Evolutionary conservation across 2,329 filamentous ascomycete genomes (phyloP), one percentile per base, ranked within the genome.

Genomic region (Lasiodiplodia sp.): DNA sequence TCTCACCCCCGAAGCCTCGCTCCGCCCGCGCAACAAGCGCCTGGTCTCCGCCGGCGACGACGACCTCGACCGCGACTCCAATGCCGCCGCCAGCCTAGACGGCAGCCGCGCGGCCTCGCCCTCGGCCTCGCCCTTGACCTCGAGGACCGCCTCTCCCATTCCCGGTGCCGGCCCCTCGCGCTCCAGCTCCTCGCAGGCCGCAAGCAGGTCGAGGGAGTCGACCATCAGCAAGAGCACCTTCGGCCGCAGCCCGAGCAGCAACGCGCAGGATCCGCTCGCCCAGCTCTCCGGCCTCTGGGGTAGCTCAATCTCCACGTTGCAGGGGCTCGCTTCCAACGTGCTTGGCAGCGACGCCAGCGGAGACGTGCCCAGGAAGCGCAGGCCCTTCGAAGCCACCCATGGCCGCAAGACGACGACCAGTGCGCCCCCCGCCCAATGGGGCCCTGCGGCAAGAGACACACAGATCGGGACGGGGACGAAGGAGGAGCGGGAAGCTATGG

Each of bases 291-390:
- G 79, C 14, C 71, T 85, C 52, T 85, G 81, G 79, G 82, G 82
- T 14, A 84, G 77, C 69, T 83, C 83, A 18, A 85, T 83, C 83
- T 81, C 78, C 37, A 78, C 83, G 47, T 74, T 86, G 52, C 83
- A 85, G 70, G 82, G 80, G 66, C 80, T 86, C 58, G 83, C 84
- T 10, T 82, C 82, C 31, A 84, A 83, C 67, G 77, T 86, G 51
- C 76, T 85, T 28, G 82, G 83, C 47, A 68, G 65, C 21, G 68
- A 71, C 38, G 60, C 70, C 23, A 63, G 71, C 28, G 73, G 66
- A 62, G 68, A 74, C 52, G 68, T 73, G 34, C 71, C 75, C 47
- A 74, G 78, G 62, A 74, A 74, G 21, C 77, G 79, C 68, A 77
- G 73, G 67, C 75, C 78, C 18, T 69, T 76, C 40, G 72, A 75